Conservation (phyloP, 2,329 filamentous ascomycete genomes). For the Phialemoniopsis sp. region DNA sequence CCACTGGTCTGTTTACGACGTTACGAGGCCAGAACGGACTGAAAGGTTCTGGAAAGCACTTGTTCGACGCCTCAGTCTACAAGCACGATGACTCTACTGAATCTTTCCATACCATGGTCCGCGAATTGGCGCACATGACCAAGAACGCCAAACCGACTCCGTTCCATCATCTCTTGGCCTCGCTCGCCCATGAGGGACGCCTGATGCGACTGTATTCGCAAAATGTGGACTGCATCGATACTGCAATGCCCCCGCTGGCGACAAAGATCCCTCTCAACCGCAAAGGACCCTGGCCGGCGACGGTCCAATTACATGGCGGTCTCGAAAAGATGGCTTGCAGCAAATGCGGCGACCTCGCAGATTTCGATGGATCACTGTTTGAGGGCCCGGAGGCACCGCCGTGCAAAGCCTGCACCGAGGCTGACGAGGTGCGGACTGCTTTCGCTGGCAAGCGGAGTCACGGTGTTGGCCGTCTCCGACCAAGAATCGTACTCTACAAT, state of each 20-base stretch:
- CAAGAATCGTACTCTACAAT: constrained; percentile 95
- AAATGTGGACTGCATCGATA: constrained; percentile 95
- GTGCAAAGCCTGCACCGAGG: constrained; percentile 69
- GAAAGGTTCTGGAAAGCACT: constrained; percentile 78
- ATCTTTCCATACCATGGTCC: constrained; percentile 95
- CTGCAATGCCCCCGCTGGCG: constrained; percentile 70
- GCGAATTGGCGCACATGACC: constrained; percentile 76
- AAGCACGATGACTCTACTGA: constrained; percentile 84
- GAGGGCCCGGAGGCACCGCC: constrained; percentile 78
- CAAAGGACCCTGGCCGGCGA: constrained; percentile 89
- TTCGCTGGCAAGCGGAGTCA: constrained; percentile 85
- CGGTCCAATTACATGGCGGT: constrained; percentile 90
- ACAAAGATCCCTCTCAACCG: constrained; percentile 76
- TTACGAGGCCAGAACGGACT: constrained; percentile 84
- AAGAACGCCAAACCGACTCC: constrained; percentile 74
- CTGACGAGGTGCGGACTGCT: constrained; percentile 71
- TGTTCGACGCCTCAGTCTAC: constrained; percentile 98
- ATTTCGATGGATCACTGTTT: constrained; percentile 77
- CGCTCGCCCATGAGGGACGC: constrained; percentile 80
- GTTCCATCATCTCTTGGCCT: constrained; percentile 92
- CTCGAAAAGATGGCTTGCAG: constrained; percentile 96
- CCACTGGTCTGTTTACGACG: constrained; percentile 82
- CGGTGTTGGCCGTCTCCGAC: constrained; percentile 83
- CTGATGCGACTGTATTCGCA: constrained; percentile 90
- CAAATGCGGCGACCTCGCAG: constrained; percentile 75